phyloP scores from a whole-genome alignment of 2,329 filamentous ascomycete species.

The Sporothrix protearum region DNA sequence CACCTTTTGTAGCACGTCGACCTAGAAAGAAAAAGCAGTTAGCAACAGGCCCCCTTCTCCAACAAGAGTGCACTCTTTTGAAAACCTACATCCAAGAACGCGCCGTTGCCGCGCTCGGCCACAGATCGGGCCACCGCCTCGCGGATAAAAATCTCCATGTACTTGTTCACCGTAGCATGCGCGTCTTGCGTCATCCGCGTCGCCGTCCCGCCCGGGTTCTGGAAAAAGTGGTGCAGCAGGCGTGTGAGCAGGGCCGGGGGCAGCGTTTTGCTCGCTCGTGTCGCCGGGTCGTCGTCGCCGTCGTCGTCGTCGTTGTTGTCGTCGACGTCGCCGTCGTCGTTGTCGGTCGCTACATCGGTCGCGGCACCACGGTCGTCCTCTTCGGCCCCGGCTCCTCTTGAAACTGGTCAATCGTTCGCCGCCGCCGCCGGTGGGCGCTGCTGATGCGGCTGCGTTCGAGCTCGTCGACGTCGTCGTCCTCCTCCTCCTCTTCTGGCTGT shows the following conservation, averaged over 20 bases:
- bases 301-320: constrained; percentile 34
- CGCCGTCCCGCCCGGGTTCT: constrained; percentile 49
- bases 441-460: constrained; percentile 14
- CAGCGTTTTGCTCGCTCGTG: constrained; percentile 48
- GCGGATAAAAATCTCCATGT: constrained; percentile 85
- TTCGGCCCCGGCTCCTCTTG: constrained; percentile 28
- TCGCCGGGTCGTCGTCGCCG: constrained; percentile 30
- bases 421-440: not conserved
- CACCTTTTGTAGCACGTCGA: constrained; percentile 86
- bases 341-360: constrained; percentile 4
- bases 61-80: not conserved
- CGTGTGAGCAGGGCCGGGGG: constrained; percentile 71
- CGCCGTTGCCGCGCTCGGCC: constrained; percentile 60
- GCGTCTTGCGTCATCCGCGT: constrained; percentile 75
- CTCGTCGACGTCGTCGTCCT: constrained; percentile 1
- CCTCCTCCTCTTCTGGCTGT: constrained; percentile 9
- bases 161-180: constrained; percentile 72
- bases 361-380: constrained; percentile 26
- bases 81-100: constrained; percentile 71
- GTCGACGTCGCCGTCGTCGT: constrained; percentile 37
- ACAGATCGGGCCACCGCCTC: constrained; percentile 81
- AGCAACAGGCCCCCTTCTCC: not conserved
- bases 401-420: not conserved
- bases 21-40: constrained; percentile 42
- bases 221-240: constrained; percentile 76